These are phyloP conservation scores for Phaeosphaeria sp. DNA, from an alignment of 2,329 filamentous ascomycete species.

Conservation along the genomic window DNA sequence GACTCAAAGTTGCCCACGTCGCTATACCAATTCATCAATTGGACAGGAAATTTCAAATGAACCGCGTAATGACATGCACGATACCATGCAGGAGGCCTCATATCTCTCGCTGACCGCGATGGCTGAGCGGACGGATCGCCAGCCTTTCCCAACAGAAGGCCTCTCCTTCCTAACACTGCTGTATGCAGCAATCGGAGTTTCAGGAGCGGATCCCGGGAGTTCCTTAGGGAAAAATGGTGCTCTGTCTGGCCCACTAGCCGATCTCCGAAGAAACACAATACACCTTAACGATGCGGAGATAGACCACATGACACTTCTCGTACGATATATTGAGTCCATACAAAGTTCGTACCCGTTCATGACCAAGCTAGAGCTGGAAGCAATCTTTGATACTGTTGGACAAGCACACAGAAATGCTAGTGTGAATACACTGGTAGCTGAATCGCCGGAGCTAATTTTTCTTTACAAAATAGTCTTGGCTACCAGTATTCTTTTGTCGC, in stretches of 20 bases:
- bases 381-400: neutral
- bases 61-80: slow-evolving; percentile 8
- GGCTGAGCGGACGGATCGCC: slow-evolving; percentile 16
- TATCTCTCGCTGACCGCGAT: slow-evolving; percentile 20
- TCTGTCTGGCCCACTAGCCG: neutral
- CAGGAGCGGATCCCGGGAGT: slow-evolving; percentile 4
- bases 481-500: slow-evolving; percentile 10
- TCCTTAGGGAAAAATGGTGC: neutral
- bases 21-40: neutral
- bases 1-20: neutral
- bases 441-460: slow-evolving; percentile 5
- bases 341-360: slow-evolving; percentile 2
- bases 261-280: neutral
- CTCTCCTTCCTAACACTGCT: slow-evolving; percentile 13
- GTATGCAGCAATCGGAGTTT: slow-evolving; percentile 8
- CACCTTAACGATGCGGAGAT: neutral
- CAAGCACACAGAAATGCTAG: neutral
- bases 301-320: neutral
- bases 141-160: slow-evolving; percentile 3
- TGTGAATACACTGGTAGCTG: neutral
- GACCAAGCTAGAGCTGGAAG: neutral
- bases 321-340: neutral
- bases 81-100: slow-evolving; percentile 16
- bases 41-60: neutral
- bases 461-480: slow-evolving; percentile 9